Conservation (phyloP, 2,329 filamentous ascomycete species). For the Phaeophleospora eucalypticola region DNA sequence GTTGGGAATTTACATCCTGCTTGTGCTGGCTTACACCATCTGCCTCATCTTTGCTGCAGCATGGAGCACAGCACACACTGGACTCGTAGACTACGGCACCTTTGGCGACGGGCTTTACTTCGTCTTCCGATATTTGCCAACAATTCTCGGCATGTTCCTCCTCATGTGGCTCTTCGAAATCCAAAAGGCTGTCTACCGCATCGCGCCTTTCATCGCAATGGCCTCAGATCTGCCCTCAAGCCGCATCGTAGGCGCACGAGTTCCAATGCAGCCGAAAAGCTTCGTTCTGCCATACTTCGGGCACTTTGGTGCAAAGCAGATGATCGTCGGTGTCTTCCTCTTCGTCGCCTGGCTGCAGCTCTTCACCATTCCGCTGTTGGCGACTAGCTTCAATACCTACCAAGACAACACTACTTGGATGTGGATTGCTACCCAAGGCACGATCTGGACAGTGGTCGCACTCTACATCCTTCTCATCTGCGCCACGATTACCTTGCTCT, state of each 20-base stretch:
- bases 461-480: slow-evolving; percentile 66
- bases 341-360: slow-evolving; percentile 71
- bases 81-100: slow-evolving; percentile 63
- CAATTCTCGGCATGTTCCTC: slow-evolving; percentile 66
- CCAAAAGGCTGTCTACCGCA: slow-evolving; percentile 68
- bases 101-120: slow-evolving; percentile 76
- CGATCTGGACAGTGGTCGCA: slow-evolving; percentile 72
- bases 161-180: slow-evolving; percentile 75
- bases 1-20: slow-evolving; percentile 56
- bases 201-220: slow-evolving; percentile 75
- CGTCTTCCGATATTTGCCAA: slow-evolving; percentile 78
- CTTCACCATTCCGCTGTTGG: slow-evolving; percentile 77
- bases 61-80: slow-evolving; percentile 59
- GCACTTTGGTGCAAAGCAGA: slow-evolving; percentile 66
- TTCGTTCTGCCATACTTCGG: slow-evolving; percentile 65
- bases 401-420: slow-evolving; percentile 61
- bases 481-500: slow-evolving; percentile 54
- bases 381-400: slow-evolving; percentile 67
- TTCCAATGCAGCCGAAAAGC: slow-evolving; percentile 56
- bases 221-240: slow-evolving; percentile 57
- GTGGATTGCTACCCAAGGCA: slow-evolving; percentile 73
- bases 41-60: slow-evolving; percentile 69
- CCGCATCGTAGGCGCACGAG: slow-evolving; percentile 63
- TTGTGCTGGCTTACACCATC: slow-evolving; percentile 66
- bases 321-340: slow-evolving; percentile 61